Percentiles rank a stretch among this genome's conserved stretches.
phyloP scores from a whole-genome alignment of 2,329 filamentous ascomycete genomes.

The Microcyclospora pomicola region DNA sequence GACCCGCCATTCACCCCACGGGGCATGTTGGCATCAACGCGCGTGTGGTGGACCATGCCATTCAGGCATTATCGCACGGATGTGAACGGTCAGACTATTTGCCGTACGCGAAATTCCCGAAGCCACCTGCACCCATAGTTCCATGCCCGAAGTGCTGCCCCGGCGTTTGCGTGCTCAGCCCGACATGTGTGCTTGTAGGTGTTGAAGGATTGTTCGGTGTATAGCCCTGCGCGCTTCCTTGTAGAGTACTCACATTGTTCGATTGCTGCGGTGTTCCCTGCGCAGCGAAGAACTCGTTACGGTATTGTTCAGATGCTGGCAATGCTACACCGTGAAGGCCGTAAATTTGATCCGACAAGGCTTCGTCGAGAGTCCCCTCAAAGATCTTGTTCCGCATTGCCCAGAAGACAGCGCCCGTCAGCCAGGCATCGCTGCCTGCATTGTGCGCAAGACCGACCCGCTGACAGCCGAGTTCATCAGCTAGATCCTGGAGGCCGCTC shows the following conservation, averaged over 20 bases:
- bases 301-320: conserved; percentile 40
- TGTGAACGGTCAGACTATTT: background rate
- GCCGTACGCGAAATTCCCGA: background rate
- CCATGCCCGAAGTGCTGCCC: conserved; percentile 30
- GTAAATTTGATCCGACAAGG: conserved; percentile 83
- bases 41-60: conserved; percentile 51
- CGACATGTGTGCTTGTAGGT: conserved; percentile 43
- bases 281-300: conserved; percentile 30
- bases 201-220: conserved; percentile 47
- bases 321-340: conserved; percentile 55
- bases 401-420: conserved; percentile 93
- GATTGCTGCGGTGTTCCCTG: conserved; percentile 24
- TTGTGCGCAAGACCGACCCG: conserved; percentile 79
- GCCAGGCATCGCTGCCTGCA: conserved; percentile 81
- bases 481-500: conserved; percentile 82
- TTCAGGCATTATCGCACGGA: conserved; percentile 60
- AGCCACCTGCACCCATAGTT: background rate
- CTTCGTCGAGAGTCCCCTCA: conserved; percentile 62
- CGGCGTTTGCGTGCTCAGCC: conserved; percentile 29
- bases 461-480: conserved; percentile 82
- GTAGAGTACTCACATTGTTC: conserved; percentile 16
- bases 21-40: conserved; percentile 55
- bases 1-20: too few relatives aligned
- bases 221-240: conserved; percentile 21
- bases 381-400: conserved; percentile 82